A percentile compares a stretch with the other conserved stretches of the same genome.
These are phyloP conservation scores for Pythium aphanidermatum DNA, from an alignment of 352 stramenopile species.

Conservation along the genomic window DNA sequence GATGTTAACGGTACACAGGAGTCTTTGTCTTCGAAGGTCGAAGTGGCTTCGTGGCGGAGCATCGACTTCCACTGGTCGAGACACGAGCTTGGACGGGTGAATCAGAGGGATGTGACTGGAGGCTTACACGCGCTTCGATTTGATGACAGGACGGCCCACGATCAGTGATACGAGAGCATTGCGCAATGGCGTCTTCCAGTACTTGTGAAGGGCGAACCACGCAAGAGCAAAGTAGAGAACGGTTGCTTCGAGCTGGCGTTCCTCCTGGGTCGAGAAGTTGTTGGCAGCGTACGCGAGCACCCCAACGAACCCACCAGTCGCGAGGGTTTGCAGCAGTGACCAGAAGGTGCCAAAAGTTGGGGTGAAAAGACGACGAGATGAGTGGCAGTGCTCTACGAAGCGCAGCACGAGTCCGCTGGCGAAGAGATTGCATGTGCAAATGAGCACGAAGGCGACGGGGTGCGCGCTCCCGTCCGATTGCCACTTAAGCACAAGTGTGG, in stretches of 20 bases:
- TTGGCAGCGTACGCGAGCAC: conserved; percentile 55
- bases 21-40: not conserved
- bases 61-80: conserved; percentile 5
- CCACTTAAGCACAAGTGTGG: conserved; percentile 62
- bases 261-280: conserved; percentile 40
- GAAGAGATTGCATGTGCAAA: conserved; percentile 67
- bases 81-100: not conserved
- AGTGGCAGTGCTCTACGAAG: conserved; percentile 45
- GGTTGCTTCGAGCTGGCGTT: conserved; percentile 41
- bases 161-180: conserved; percentile 23
- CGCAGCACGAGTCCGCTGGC: conserved; percentile 53
- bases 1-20: too few relatives aligned
- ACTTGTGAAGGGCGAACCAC: conserved; percentile 71
- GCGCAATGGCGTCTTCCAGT: conserved; percentile 50
- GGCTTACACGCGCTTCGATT: too few relatives aligned
- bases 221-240: conserved; percentile 57
- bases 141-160: too few relatives aligned
- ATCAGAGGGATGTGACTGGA: not conserved
- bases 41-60: not conserved
- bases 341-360: conserved; percentile 30
- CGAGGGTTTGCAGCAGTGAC: conserved; percentile 40
- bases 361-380: conserved; percentile 26
- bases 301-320: conserved; percentile 33
- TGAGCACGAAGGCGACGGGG: conserved; percentile 46
- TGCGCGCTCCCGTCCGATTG: conserved; percentile 35